Evolutionary conservation across 805 yeast genomes (phyloP).

Genomic region (Nadsonia fulvescens): DNA sequence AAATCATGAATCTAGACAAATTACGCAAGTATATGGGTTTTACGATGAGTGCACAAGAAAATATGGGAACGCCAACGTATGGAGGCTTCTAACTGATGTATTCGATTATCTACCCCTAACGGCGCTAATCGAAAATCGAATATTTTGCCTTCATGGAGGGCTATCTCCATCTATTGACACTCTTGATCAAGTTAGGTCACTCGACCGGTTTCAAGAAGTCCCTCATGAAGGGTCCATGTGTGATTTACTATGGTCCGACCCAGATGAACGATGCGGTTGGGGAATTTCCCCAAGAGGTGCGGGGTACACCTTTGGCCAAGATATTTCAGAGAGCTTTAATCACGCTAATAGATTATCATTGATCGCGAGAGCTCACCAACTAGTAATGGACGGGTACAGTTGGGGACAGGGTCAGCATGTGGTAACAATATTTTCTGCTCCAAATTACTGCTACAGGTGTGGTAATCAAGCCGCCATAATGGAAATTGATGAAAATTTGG

Average conservation of each 20-base stretch:
- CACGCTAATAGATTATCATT: constrained; percentile 72
- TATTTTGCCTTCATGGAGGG: constrained; percentile 90
- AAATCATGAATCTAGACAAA: constrained; percentile 88
- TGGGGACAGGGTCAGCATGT: constrained; percentile 79
- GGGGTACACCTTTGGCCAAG: constrained; percentile 95
- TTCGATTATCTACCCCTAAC: constrained; percentile 89
- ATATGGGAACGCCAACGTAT: constrained; percentile 81
- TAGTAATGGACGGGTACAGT: constrained; percentile 93
- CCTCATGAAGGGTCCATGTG: constrained; percentile 98
- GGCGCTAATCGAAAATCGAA: constrained; percentile 77
- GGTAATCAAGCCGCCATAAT: constrained; percentile 91
- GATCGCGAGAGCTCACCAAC: constrained; percentile 89
- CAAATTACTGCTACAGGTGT: constrained; percentile 87
- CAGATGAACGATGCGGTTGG: constrained; percentile 95
- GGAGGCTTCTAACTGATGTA: constrained; percentile 83
- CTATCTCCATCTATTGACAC: constrained; percentile 88
- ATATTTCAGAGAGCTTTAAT: constrained; percentile 82
- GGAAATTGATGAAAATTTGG: constrained; percentile 84
- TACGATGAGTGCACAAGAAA: constrained; percentile 90
- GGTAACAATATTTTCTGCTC: constrained; percentile 82
- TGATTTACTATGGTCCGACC: constrained; percentile 91
- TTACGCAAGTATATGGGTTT: constrained; percentile 90
- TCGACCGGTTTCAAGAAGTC: constrained; percentile 85
- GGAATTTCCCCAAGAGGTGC: constrained; percentile 97
- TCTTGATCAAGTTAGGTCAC: constrained; percentile 77